Evolutionary conservation across 805 yeast genomes (phyloP).

Genomic region (Dipodascopsis uninucleata): DNA sequence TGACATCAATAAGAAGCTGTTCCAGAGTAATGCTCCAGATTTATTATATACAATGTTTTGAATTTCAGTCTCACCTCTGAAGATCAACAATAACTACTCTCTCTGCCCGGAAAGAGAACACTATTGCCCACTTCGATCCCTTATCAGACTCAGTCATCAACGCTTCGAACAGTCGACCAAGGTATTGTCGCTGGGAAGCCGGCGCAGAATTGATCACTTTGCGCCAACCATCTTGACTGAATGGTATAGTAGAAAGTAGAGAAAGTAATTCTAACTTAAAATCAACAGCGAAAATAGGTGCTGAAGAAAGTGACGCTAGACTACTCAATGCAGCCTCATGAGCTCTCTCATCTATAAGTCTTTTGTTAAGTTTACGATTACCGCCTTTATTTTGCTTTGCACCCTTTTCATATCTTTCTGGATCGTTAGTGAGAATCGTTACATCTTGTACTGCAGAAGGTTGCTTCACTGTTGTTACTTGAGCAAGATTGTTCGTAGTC

Average conservation of each 20-base stretch:
- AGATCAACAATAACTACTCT: constrained; percentile 65
- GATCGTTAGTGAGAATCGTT: constrained; percentile 69
- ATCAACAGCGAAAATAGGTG: constrained; percentile 78
- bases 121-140: constrained; percentile 74
- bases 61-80: constrained; percentile 37
- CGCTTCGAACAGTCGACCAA: constrained; percentile 66
- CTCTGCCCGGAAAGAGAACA: constrained; percentile 75
- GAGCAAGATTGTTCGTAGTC: neutral
- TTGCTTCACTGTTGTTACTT: neutral
- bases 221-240: constrained; percentile 68
- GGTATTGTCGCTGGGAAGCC: constrained; percentile 75
- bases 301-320: constrained; percentile 52
- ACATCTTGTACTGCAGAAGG: constrained; percentile 48
- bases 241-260: constrained; percentile 71
- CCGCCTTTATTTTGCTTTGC: constrained; percentile 73
- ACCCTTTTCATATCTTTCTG: constrained; percentile 59
- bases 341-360: constrained; percentile 53
- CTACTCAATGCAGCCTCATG: constrained; percentile 55
- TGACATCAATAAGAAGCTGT: no score
- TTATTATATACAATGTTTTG: no score
- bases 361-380: constrained; percentile 43
- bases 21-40: no score
- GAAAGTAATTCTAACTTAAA: constrained; percentile 78
- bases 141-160: constrained; percentile 46
- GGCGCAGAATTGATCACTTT: constrained; percentile 77